Conservation (phyloP, 495 filamentous ascomycete genomes). For the Penicillium longicatenatum region DNA sequence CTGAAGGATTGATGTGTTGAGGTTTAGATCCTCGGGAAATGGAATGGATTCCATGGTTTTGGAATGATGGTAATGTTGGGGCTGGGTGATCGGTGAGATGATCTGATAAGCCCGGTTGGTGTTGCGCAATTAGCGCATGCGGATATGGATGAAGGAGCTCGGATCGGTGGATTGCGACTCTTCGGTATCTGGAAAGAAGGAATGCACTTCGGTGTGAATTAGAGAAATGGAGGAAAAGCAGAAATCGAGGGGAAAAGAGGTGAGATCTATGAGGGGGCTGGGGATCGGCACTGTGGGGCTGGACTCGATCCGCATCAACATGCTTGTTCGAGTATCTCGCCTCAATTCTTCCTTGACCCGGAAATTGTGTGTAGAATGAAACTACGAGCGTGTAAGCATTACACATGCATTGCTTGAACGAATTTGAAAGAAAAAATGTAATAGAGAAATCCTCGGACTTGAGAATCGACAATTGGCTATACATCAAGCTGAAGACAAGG, state of each 20-base stretch:
- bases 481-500: no score
- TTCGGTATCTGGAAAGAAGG: neutral
- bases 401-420: no score
- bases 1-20: slow-evolving; percentile 3
- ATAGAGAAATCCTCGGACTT: no score
- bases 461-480: no score
- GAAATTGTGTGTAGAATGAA: no score
- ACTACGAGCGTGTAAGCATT: no score
- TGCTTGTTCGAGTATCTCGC: neutral
- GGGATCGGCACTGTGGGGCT: slow-evolving; percentile 10
- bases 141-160: neutral
- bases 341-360: no score
- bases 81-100: slow-evolving; percentile 3
- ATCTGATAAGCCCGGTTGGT: slow-evolving; percentile 7
- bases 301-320: neutral
- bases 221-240: neutral
- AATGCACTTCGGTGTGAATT: neutral
- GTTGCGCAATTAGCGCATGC: neutral
- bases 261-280: slow-evolving; percentile 6
- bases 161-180: no score
- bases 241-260: neutral
- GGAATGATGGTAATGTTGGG: slow-evolving; percentile 1
- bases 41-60: slow-evolving; percentile 15
- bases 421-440: no score
- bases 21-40: neutral